A percentile compares a stretch with the other conserved stretches of the same genome.
phyloP scores from a whole-genome alignment of 2,329 filamentous ascomycete species.

The Aspergillus neotritici region DNA sequence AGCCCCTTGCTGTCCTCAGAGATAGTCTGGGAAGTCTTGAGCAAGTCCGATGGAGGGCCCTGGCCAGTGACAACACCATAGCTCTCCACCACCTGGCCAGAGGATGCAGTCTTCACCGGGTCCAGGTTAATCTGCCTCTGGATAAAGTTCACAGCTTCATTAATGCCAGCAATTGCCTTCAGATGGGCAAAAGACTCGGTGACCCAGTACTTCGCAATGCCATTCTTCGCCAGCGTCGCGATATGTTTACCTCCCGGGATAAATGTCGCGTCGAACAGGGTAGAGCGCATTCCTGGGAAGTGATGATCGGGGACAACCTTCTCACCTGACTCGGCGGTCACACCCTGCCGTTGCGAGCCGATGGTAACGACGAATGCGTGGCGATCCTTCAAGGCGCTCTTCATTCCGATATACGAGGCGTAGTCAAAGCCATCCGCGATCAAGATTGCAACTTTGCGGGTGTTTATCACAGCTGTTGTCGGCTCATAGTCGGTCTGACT shows the following conservation, averaged over 20 bases:
- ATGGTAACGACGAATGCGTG: conserved; percentile 69
- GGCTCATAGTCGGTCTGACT: conserved; percentile 62
- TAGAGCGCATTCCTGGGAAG: conserved; percentile 69
- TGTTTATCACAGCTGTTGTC: conserved; percentile 59
- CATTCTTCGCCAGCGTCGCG: conserved; percentile 60
- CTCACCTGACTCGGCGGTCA: conserved; percentile 57
- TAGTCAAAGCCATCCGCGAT: conserved; percentile 73
- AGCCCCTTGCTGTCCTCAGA: conserved; percentile 62
- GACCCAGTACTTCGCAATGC: conserved; percentile 69
- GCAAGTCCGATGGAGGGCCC: conserved; percentile 16
- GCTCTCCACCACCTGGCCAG: conserved; percentile 20
- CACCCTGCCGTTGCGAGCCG: conserved; percentile 59
- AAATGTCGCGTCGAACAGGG: conserved; percentile 75
- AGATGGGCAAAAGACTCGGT: conserved; percentile 76
- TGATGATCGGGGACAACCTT: conserved; percentile 66
- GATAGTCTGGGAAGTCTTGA: conserved; percentile 48
- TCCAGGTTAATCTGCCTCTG: conserved; percentile 24
- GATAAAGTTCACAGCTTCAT: conserved; percentile 37
- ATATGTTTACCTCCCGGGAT: conserved; percentile 65
- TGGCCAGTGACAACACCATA: conserved; percentile 33
- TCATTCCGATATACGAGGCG: conserved; percentile 59
- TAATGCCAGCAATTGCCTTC: conserved; percentile 69
- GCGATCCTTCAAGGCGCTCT: conserved; percentile 56
- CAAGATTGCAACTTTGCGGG: conserved; percentile 67
- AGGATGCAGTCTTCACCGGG: conserved; percentile 22